Evolutionary conservation across 1,284 basidiomycete species (phyloP), one percentile per base, ranked within the genome.

Genomic region (Cryptococcus jaspeensis): DNA sequence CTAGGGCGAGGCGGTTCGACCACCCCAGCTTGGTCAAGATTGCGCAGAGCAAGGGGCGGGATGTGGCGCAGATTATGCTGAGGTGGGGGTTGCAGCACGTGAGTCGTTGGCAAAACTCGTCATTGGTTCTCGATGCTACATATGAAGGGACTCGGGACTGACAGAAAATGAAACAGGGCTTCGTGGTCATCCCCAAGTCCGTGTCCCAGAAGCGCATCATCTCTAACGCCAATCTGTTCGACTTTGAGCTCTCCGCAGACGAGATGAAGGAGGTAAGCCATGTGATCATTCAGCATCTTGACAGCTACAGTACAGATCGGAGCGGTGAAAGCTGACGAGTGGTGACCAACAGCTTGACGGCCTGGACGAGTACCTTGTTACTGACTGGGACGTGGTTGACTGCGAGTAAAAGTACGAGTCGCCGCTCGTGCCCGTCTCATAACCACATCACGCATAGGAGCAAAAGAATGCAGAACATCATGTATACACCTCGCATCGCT

Each of bases 11-110:
- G 58, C 61, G 76, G 47, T 80, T 80, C 64, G 67, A 79, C 49
- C 72, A 81, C 63, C 74, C 77, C 0, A 64, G 69, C 5, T 53
- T 81, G 23, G 53, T 66, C 6, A 67, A 72, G 50, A 55, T 80
- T 32, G 71, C 76, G 0, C 63, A 77, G 46, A 74, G 67, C 46
- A 73, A 78, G 58, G 45, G 53, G 8, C 70, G 66, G 53, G 59
- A 65, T 7, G 72, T 77, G 5, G 80, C 82, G 0, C 81, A 82
- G 61, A 73, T 83, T 42, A 71, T 83, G 58, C 75, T 83, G 49
- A 67, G 81, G 37, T 82, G 81, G 80, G 79, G 78, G 12, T 63
- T 82, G n/a, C 81, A 82, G 57, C 77, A 80, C 53, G 80, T 76
- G 42, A 39, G 70, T 68, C 2, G 1, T 42, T 2, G 18, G n/a